Conservation (phyloP, 2,329 filamentous ascomycete genomes). For the Epichloe hybrida region DNA sequence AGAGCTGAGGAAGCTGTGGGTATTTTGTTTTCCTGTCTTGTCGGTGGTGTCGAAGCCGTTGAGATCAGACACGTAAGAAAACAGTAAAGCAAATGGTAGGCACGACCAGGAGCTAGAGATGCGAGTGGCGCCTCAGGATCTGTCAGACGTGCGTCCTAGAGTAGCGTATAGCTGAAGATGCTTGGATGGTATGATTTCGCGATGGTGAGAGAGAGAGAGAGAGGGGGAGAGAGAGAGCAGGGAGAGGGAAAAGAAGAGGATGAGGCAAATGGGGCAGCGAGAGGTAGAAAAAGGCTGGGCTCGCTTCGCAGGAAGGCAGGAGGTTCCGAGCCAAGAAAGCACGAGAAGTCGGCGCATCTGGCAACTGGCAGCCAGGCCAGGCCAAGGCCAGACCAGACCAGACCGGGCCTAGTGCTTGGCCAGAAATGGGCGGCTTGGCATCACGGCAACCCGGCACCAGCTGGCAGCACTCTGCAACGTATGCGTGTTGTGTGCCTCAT, state of each 20-base stretch:
- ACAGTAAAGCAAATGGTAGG: background rate
- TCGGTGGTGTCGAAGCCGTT: background rate
- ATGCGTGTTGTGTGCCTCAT: too few species aligned
- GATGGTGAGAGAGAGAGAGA: background rate
- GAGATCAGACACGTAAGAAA: conserved; percentile 1
- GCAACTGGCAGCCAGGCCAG: too few species aligned
- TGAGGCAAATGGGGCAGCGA: conserved; percentile 1
- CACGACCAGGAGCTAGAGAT: conserved; percentile 3
- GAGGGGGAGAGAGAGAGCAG: background rate
- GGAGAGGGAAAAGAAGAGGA: background rate
- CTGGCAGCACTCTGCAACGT: background rate
- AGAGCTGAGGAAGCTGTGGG: background rate
- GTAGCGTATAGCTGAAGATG: conserved; percentile 4
- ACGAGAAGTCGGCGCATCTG: too few species aligned
- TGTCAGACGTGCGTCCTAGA: conserved; percentile 1
- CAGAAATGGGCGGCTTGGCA: conserved; percentile 1
- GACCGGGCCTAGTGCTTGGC: background rate
- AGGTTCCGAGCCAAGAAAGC: too few species aligned
- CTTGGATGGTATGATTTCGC: conserved; percentile 7
- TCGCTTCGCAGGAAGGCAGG: background rate
- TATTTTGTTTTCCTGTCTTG: background rate
- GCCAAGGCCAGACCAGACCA: background rate
- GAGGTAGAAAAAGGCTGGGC: conserved; percentile 4
- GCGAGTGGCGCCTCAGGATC: conserved; percentile 5
- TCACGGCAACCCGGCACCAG: conserved; percentile 1